Conservation (phyloP, 352 stramenopile species). For the Pythium brassicae region DNA sequence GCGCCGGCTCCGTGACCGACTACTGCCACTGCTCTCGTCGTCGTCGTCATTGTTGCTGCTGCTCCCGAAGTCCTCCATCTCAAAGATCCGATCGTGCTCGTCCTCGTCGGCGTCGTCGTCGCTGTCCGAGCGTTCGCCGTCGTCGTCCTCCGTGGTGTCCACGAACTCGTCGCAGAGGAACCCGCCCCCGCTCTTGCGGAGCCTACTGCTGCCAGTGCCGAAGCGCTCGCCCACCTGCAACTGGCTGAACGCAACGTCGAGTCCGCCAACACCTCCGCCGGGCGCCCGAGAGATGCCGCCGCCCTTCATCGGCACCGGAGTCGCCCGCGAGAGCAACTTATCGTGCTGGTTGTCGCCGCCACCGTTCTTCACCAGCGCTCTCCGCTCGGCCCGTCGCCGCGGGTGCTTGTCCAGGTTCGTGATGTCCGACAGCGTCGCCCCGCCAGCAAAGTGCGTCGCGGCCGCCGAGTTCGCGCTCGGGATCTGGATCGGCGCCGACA, state of each 20-base stretch:
- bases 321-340: conserved; percentile 61
- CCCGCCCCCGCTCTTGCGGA: conserved; percentile 8
- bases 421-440: conserved; percentile 17
- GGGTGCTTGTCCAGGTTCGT: neutral
- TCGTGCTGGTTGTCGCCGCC: conserved; percentile 5
- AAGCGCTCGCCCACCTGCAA: conserved; percentile 16
- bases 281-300: conserved; percentile 31
- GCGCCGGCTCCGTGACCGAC: conserved; percentile 2
- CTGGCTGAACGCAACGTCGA: conserved; percentile 11
- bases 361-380: neutral
- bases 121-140: conserved; percentile 28
- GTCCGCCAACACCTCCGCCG: neutral
- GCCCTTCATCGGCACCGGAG: conserved; percentile 48
- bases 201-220: neutral
- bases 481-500: conserved; percentile 67
- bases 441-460: neutral
- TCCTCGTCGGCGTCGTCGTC: conserved; percentile 23
- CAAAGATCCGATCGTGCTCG: conserved; percentile 62
- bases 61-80: conserved; percentile 63
- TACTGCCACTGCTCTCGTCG: conserved; percentile 2
- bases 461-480: conserved; percentile 16
- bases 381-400: neutral
- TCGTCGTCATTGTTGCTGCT: conserved; percentile 12
- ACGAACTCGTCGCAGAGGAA: conserved; percentile 18
- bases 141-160: conserved; percentile 44